A percentile compares a stretch with the other conserved stretches of the same genome.
These are phyloP conservation scores for Rhizopogon sp. DNA, from an alignment of 768 basidiomycete genomes.

Conservation along the genomic window DNA sequence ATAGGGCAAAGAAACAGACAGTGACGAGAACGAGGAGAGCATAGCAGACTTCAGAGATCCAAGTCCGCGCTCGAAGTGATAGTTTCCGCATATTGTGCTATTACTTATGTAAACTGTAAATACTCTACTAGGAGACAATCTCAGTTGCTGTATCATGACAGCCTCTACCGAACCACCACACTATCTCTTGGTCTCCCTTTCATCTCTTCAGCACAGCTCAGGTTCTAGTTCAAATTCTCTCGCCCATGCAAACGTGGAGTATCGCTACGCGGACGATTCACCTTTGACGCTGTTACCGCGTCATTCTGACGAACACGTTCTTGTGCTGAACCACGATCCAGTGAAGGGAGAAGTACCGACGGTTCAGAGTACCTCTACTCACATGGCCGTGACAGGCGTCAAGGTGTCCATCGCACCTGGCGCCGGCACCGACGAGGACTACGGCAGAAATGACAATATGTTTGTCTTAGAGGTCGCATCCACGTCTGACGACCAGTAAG, in stretches of 20 bases:
- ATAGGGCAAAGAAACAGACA: constrained; percentile 53
- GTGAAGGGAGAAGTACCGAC: constrained; percentile 32
- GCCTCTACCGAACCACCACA: constrained; percentile 41
- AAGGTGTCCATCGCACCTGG: constrained; percentile 73
- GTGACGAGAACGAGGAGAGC: constrained; percentile 44
- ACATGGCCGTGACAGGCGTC: constrained; percentile 50
- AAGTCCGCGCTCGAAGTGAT: constrained; percentile 39
- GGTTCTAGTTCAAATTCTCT: constrained; percentile 32
- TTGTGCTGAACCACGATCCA: constrained; percentile 70
- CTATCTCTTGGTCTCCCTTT: constrained; percentile 66
- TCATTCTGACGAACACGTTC: constrained; percentile 60
- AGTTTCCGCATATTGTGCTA: constrained; percentile 13
- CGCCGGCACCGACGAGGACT: constrained; percentile 47
- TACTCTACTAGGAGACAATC: too few species aligned
- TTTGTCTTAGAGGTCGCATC: constrained; percentile 67
- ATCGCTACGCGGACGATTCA: constrained; percentile 78
- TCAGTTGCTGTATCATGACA: constrained; percentile 1
- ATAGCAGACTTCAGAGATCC: constrained; percentile 54
- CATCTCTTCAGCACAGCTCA: constrained; percentile 34
- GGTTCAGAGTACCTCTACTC: constrained; percentile 46
- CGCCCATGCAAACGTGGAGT: constrained; percentile 70
- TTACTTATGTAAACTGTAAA: neutral
- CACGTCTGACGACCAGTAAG: constrained; percentile 41
- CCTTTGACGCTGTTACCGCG: constrained; percentile 60
- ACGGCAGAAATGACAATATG: constrained; percentile 58